Evolutionary conservation across 306 rosid genomes (phyloP).

Genomic region (Cucurbita ficifolia): DNA sequence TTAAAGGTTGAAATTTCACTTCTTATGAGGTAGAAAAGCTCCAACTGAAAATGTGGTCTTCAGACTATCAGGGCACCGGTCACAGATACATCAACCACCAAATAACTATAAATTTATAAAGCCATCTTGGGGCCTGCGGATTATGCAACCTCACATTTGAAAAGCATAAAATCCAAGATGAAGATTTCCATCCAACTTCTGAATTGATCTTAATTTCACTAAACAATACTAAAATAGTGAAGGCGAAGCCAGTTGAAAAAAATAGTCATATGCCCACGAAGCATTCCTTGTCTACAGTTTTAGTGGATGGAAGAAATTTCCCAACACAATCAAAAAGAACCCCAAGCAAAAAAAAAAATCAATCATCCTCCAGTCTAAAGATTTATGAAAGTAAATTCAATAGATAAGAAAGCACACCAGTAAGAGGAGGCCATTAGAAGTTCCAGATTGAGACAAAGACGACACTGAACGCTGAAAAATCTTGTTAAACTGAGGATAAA

Average conservation of each 20-base stretch:
- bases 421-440: conserved; percentile 80
- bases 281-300: not conserved
- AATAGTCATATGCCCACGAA: not conserved
- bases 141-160: not conserved
- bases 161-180: not conserved
- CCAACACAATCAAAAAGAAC: not conserved
- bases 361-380: not conserved
- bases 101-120: not conserved
- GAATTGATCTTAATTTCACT: not conserved
- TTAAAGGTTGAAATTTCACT: not conserved
- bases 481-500: conserved; percentile 71
- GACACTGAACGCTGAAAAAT: conserved; percentile 77
- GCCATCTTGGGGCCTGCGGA: not conserved
- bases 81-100: not conserved
- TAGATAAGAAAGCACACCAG: conserved; percentile 29
- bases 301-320: not conserved
- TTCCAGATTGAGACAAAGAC: conserved; percentile 61
- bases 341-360: not conserved
- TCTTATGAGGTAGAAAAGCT: not conserved
- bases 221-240: not conserved
- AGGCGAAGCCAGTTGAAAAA: not conserved
- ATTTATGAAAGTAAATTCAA: not conserved
- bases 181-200: not conserved
- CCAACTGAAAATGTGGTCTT: not conserved
- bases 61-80: not conserved